Percentiles rank a stretch among this genome's conserved stretches.
Conservation (phyloP, 1,139 yeast species). For the Yamadazyma pseudoaaseri region DNA sequence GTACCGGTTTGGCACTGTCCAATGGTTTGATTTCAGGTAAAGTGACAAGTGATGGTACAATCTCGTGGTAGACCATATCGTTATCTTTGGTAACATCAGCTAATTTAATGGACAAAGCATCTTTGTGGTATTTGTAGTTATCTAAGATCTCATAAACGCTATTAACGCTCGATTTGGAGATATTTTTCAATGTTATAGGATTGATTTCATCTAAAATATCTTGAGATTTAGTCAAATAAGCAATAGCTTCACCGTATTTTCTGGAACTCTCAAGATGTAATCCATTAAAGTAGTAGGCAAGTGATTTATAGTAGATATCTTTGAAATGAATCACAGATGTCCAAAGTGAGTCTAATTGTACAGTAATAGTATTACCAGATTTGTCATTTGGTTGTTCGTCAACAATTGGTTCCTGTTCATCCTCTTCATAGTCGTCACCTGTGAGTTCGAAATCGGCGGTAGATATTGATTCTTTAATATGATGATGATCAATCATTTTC, state of each 20-base stretch:
- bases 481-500: conserved; percentile 24
- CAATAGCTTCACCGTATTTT: conserved; percentile 78
- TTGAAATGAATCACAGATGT: conserved; percentile 44
- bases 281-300: conserved; percentile 54
- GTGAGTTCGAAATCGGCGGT: conserved; percentile 19
- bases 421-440: conserved; percentile 19
- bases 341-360: conserved; percentile 51
- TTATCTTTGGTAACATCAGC: conserved; percentile 70
- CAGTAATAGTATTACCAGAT: conserved; percentile 40
- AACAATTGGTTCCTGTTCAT: conserved; percentile 17
- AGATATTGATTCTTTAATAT: conserved; percentile 10
- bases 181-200: conserved; percentile 22
- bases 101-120: conserved; percentile 44
- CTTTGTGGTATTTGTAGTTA: conserved; percentile 44
- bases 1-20: conserved; percentile 72
- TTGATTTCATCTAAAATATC: conserved; percentile 30
- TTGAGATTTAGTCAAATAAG: conserved; percentile 57
- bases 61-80: conserved; percentile 83
- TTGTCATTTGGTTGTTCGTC: conserved; percentile 14
- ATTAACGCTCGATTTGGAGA: conserved; percentile 25
- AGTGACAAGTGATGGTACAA: conserved; percentile 59
- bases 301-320: conserved; percentile 39
- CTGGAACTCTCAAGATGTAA: conserved; percentile 45
- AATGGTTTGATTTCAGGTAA: conserved; percentile 64
- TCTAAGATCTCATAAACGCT: conserved; percentile 41